Percentiles rank a stretch among this genome's conserved stretches.
These are phyloP conservation scores for Biscogniauxia sp. DNA, from an alignment of 2,329 filamentous ascomycete species.

Conservation along the genomic window DNA sequence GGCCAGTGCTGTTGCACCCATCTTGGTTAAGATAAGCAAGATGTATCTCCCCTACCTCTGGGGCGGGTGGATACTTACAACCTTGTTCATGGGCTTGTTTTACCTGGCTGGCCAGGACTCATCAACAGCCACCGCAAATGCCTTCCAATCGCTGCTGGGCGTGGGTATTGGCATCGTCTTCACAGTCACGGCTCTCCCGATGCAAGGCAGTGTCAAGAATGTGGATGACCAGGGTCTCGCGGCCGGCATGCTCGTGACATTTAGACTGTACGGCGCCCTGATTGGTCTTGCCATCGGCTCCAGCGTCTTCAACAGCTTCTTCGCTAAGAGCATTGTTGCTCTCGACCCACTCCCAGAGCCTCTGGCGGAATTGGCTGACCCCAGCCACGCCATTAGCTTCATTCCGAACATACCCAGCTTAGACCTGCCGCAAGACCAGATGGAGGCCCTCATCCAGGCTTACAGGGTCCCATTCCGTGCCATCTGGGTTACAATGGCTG, in stretches of 20 bases:
- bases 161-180: constrained; percentile 8
- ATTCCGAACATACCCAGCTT: no score
- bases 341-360: constrained; percentile 12
- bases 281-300: constrained; percentile 34
- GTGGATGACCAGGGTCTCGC: constrained; percentile 35
- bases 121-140: neutral
- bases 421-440: no score
- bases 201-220: constrained; percentile 31
- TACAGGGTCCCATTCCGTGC: neutral
- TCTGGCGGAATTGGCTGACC: constrained; percentile 4
- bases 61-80: constrained; percentile 3
- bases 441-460: no score
- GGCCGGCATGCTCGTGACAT: constrained; percentile 30
- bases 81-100: constrained; percentile 3
- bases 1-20: constrained; percentile 55
- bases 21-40: constrained; percentile 54
- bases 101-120: neutral
- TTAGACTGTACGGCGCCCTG: constrained; percentile 37
- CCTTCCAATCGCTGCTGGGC: neutral
- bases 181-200: constrained; percentile 18
- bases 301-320: constrained; percentile 31
- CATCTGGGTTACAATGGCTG: neutral
- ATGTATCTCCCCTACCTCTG: constrained; percentile 39
- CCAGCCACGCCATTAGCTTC: no score
- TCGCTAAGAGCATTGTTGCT: constrained; percentile 13